Base-by-base conservation (phyloP, 352 stramenopile species). In the Phytophthora sansomeana region DNA sequence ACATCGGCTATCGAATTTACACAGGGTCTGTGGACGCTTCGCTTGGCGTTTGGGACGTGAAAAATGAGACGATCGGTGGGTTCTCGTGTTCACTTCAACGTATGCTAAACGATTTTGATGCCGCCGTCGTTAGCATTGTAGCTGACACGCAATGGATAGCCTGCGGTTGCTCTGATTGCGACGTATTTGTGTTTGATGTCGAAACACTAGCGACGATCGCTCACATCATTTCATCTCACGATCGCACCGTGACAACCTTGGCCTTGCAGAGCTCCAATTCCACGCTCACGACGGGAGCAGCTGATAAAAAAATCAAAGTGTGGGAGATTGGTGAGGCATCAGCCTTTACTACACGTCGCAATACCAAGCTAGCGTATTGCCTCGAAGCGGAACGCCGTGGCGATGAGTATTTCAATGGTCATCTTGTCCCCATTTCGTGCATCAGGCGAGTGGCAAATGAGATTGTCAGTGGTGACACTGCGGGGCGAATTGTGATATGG, bases 391-490 rank as follows among this genome's bases (percentile, higher is more conserved):
- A 82, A 55, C 51, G 44, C 17, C 50, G 58, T 19, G 68, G 74
- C 19, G 69, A 89, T n/a, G 62, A 76, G 14, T 85, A 59, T 21
- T 79, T 78, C 51, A 82, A 85, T 35, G 81, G 81, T 1, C 84
- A 95, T 63, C 29, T 87, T 14, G 55, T 85, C 19, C 72, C 73
- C 4, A 42, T 95, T 4, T 77, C 83, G 1, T 90, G 83, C 39
- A 38, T 95, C 5, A 78, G 75, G 11, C 81, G 86, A 7, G 63
- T 80, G 32, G 78, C 78, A 13, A 92, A 85, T 19, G 87, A 95
- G 57, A 83, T 95, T 33, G 84, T 93, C 26, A 92, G 84, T 46
- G 84, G 80, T 2, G 84, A 95, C 51, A 78, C 59, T n/a, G 70
- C 70, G 11, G 87, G 84, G 0, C 65, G 77, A 5, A 64, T 95